Conservation (phyloP, 208 protist species). For the Wallacemonas rigidus region DNA sequence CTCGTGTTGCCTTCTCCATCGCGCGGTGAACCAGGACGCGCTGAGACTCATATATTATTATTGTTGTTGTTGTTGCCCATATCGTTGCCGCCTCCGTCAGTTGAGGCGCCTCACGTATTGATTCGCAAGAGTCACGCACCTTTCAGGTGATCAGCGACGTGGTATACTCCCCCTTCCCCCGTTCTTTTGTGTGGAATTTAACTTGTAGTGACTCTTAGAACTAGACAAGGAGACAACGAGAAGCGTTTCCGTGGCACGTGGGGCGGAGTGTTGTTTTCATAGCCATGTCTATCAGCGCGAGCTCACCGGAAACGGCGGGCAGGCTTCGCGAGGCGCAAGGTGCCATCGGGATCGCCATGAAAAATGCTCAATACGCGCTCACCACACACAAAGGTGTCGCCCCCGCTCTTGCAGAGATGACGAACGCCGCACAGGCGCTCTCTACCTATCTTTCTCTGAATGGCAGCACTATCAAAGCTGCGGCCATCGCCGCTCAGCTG, state of each 20-base stretch:
- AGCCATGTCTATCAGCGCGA: constrained; percentile 9
- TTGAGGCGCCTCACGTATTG: neutral
- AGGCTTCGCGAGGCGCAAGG: constrained; percentile 45
- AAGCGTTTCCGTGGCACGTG: neutral
- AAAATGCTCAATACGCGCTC: constrained; percentile 66
- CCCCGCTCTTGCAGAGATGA: constrained; percentile 47
- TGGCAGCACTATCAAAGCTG: constrained; percentile 60
- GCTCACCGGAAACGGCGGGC: constrained; percentile 30
- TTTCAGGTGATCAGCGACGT: too few species aligned
- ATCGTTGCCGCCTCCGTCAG: neutral
- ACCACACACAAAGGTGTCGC: constrained; percentile 41
- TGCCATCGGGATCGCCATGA: constrained; percentile 58
- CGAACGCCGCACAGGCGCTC: constrained; percentile 48
- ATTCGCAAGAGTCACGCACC: too few species aligned
- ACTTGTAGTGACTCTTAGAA: neutral
- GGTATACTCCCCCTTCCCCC: too few species aligned
- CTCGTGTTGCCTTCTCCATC: too few species aligned
- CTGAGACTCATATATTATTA: neutral
- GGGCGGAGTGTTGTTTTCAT: neutral
- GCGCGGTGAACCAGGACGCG: too few species aligned
- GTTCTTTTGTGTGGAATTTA: neutral
- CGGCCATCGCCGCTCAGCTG: constrained; percentile 62
- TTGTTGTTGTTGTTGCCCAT: neutral
- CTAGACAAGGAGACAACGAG: constrained; percentile 3
- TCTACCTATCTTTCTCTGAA: constrained; percentile 58